These are phyloP conservation scores for Phyllosticta citrichinensis DNA, from an alignment of 2,329 filamentous ascomycete genomes.

Conservation along the genomic window DNA sequence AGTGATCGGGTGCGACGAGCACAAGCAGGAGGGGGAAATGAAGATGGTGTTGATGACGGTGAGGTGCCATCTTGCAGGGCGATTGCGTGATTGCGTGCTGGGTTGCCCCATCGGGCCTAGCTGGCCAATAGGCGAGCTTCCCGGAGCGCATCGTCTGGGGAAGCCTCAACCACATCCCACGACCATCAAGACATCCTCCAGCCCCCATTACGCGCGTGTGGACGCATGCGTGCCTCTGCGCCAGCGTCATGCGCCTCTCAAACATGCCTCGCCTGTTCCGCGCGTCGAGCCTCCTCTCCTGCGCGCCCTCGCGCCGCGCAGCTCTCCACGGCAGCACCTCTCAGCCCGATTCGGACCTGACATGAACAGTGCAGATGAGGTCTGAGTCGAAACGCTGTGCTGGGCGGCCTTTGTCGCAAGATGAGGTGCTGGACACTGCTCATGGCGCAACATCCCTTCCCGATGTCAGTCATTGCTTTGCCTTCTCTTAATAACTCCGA, in stretches of 20 bases:
- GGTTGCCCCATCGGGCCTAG: background rate
- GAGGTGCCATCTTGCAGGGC: background rate
- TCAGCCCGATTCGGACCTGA: background rate
- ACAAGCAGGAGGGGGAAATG: background rate
- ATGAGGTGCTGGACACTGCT: constrained; percentile 9
- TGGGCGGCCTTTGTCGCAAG: background rate
- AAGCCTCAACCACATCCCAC: background rate
- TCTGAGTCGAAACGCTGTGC: background rate
- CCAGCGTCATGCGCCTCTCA: background rate
- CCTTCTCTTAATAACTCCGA: background rate
- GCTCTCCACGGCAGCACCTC: background rate
- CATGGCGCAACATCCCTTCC: constrained; percentile 8
- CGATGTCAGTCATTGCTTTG: background rate
- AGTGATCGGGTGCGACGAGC: background rate
- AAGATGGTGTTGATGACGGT: background rate
- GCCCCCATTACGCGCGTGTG: background rate
- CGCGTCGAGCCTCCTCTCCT: background rate
- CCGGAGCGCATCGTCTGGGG: background rate
- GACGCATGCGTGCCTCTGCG: background rate
- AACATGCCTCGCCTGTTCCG: background rate
- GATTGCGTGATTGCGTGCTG: background rate
- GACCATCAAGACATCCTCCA: background rate
- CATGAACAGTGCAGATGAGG: background rate
- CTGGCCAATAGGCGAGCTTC: background rate
- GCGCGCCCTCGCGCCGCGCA: background rate